Conservation (phyloP, 768 basidiomycete species). For the Gyrodon lividus region DNA sequence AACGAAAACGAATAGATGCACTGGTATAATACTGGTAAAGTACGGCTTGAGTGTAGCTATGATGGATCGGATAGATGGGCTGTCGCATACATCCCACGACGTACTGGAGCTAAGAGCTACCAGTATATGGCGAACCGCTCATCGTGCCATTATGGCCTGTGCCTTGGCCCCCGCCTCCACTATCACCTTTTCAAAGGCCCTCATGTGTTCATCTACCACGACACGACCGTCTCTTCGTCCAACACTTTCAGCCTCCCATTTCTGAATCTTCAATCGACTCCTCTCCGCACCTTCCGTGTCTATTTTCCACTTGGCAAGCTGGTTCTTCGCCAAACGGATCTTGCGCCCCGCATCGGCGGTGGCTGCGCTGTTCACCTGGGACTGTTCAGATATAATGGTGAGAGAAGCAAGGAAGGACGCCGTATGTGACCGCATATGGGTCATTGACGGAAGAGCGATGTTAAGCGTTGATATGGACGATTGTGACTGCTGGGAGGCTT, state of each 20-base stretch:
- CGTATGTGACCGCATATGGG: conserved; percentile 71
- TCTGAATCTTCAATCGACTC: conserved; percentile 71
- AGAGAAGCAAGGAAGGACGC: conserved; percentile 73
- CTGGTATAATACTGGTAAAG: conserved; percentile 18
- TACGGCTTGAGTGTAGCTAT: conserved; percentile 9
- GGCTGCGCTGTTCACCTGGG: conserved; percentile 83
- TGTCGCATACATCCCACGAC: conserved; percentile 1
- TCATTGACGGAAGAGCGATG: conserved; percentile 57
- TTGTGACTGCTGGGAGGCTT: conserved; percentile 17
- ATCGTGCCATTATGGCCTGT: conserved; percentile 78
- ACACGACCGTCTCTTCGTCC: conserved; percentile 55
- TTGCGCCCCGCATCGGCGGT: conserved; percentile 85
- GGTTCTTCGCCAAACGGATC: conserved; percentile 82
- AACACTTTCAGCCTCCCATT: conserved; percentile 67
- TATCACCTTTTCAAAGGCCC: conserved; percentile 71
- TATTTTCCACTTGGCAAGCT: conserved; percentile 72
- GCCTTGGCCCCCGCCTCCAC: conserved; percentile 74
- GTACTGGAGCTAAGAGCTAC: background rate
- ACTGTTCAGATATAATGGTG: conserved; percentile 78
- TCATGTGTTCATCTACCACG: conserved; percentile 75
- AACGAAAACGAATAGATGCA: conserved; percentile 17
- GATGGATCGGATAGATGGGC: conserved; percentile 10
- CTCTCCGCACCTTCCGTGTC: conserved; percentile 87
- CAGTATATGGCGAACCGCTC: conserved; percentile 20
- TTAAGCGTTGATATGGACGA: conserved; percentile 31